Conservation (phyloP, 2,329 filamentous ascomycete species). For the Botrytis sinoallii region DNA sequence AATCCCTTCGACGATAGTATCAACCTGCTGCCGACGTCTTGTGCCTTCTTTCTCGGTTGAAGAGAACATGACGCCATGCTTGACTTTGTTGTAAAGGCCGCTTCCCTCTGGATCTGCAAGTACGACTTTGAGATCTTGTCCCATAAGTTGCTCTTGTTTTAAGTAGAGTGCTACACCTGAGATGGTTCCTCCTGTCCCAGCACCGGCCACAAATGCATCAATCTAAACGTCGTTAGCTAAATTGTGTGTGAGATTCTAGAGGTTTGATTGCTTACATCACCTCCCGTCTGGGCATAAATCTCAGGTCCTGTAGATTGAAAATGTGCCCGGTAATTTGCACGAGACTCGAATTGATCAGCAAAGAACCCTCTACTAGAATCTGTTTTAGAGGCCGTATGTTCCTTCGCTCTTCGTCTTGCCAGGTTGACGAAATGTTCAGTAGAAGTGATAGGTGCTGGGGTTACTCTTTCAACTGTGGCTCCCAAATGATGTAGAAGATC, state of each 20-base stretch:
- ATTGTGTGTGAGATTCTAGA: neutral
- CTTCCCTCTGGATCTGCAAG: constrained; percentile 93
- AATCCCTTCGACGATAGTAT: constrained; percentile 93
- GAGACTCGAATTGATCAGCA: constrained; percentile 92
- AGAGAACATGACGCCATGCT: constrained; percentile 95
- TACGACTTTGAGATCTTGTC: constrained; percentile 58
- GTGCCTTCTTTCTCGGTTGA: constrained; percentile 87
- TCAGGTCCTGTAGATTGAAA: constrained; percentile 82
- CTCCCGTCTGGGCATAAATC: constrained; percentile 75
- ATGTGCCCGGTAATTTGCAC: constrained; percentile 86
- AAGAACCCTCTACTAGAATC: constrained; percentile 80
- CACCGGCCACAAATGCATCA: constrained; percentile 88
- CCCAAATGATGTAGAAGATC: constrained; percentile 85
- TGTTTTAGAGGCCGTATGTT: constrained; percentile 60
- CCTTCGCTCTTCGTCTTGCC: constrained; percentile 69
- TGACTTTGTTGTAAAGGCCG: constrained; percentile 87
- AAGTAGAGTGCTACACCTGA: constrained; percentile 81
- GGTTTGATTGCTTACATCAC: constrained; percentile 39
- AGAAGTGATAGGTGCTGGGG: constrained; percentile 90
- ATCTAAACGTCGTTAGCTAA: constrained; percentile 41
- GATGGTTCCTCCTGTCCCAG: constrained; percentile 91
- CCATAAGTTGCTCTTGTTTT: constrained; percentile 55
- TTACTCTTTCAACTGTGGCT: constrained; percentile 86
- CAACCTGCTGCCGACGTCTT: constrained; percentile 82
- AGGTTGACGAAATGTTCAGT: constrained; percentile 93